A percentile compares a stretch with the other conserved stretches of the same genome.
Conservation (phyloP, 1,284 basidiomycete genomes). For the Microstroma glucosiphilum region DNA sequence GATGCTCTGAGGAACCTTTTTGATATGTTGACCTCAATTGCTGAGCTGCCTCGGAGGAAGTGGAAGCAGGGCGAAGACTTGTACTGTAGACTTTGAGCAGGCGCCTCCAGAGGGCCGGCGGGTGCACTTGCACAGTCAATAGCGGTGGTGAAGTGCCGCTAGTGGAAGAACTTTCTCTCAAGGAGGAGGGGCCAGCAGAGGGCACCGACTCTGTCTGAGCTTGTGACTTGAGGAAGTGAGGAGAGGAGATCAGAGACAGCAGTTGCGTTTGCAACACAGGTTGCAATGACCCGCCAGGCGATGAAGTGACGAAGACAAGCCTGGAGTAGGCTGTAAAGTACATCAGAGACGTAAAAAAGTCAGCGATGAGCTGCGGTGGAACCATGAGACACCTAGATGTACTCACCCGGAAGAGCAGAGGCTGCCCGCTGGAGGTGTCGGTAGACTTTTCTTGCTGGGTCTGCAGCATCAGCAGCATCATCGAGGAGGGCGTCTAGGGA, state of each 20-base stretch:
- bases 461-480: not conserved
- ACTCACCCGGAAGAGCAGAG: not conserved
- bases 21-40: not conserved
- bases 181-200: not conserved
- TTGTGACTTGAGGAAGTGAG: not conserved
- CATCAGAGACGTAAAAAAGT: not conserved
- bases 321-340: not conserved
- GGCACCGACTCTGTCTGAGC: not conserved
- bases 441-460: not conserved
- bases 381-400: not conserved
- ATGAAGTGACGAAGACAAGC: not conserved
- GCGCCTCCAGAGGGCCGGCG: not conserved
- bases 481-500: not conserved
- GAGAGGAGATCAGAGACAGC: not conserved
- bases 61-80: not conserved
- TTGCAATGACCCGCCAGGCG: not conserved
- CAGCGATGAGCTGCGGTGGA: not conserved
- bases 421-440: not conserved
- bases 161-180: not conserved
- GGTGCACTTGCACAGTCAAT: not conserved
- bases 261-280: not conserved
- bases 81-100: constrained; percentile 5
- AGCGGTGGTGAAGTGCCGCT: not conserved
- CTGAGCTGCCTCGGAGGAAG: not conserved
- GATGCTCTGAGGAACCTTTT: too few relatives aligned